phyloP scores from a whole-genome alignment of 2,329 filamentous ascomycete genomes.

The Aspergillus fumigatus region DNA sequence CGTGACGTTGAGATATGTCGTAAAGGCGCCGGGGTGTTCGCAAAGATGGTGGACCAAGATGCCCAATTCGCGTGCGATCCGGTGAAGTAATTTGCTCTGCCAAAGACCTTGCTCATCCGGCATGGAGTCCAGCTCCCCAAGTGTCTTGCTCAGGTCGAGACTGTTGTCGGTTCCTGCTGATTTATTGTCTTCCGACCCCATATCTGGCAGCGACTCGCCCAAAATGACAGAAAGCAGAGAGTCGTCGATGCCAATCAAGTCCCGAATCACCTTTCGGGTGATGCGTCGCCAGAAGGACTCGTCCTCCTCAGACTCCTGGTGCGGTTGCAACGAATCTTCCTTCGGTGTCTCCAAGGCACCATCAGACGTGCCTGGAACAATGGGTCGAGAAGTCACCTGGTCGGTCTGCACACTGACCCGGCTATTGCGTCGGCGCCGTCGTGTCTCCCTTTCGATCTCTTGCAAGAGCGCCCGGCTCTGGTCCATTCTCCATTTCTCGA shows the following conservation, averaged over 20 bases:
- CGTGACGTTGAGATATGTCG: conserved; percentile 66
- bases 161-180: conserved; percentile 29
- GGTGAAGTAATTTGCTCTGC: conserved; percentile 70
- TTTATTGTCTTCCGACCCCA: conserved; percentile 21
- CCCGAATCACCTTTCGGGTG: conserved; percentile 78
- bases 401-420: conserved; percentile 21
- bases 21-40: conserved; percentile 84
- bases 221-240: conserved; percentile 78
- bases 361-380: conserved; percentile 13
- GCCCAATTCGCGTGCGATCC: conserved; percentile 82
- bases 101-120: conserved; percentile 28
- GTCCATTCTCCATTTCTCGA: conserved; percentile 88
- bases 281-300: conserved; percentile 76
- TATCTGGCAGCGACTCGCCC: conserved; percentile 66
- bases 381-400: conserved; percentile 10
- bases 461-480: conserved; percentile 81
- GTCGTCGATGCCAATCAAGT: conserved; percentile 89
- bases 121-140: conserved; percentile 25
- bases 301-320: conserved; percentile 43
- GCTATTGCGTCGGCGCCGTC: conserved; percentile 51
- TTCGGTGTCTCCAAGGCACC: conserved; percentile 49
- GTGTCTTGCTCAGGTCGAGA: conserved; percentile 29
- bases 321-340: conserved; percentile 42
- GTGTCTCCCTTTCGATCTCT: conserved; percentile 82
- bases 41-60: conserved; percentile 77